Evolutionary conservation across 305 asterid genomes (phyloP).

Genomic region (Fraxinus angustifolia): DNA sequence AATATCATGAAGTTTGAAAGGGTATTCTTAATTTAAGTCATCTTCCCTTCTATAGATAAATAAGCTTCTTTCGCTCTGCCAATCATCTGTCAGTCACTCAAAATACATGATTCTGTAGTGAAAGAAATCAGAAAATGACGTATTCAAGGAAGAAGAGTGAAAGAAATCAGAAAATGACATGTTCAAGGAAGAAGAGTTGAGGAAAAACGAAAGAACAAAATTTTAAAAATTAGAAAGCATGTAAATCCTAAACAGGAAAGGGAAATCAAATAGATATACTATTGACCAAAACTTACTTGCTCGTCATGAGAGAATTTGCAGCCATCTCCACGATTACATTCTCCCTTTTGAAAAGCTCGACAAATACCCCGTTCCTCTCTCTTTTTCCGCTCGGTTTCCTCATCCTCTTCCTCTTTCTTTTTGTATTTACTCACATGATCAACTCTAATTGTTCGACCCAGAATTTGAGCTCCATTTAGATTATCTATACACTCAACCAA

Average conservation of each 20-base stretch:
- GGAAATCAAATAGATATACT: background rate
- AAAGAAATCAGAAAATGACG: background rate
- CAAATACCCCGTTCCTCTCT: slow-evolving; percentile 90
- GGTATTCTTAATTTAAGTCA: background rate
- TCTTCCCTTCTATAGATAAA: background rate
- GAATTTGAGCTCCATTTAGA: slow-evolving; percentile 68
- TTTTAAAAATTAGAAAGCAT: background rate
- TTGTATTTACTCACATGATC: slow-evolving; percentile 66
- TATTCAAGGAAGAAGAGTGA: background rate
- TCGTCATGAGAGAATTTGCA: slow-evolving; percentile 90
- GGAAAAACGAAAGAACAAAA: background rate
- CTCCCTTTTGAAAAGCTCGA: slow-evolving; percentile 84
- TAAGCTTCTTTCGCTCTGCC: background rate
- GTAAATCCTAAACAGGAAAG: slow-evolving; percentile 1
- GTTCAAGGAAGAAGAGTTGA: background rate
- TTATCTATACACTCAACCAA: slow-evolving; percentile 49
- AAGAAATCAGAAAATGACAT: background rate
- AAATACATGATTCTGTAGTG: background rate
- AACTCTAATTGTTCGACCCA: slow-evolving; percentile 70
- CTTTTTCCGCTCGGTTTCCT: slow-evolving; percentile 68
- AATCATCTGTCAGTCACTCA: background rate
- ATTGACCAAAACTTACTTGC: slow-evolving; percentile 37
- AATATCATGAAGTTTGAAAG: background rate
- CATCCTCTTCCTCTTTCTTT: slow-evolving; percentile 86
- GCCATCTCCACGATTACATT: slow-evolving; percentile 70